Conservation (phyloP, 2,329 filamentous ascomycete genomes). For the Nemania sp. region DNA sequence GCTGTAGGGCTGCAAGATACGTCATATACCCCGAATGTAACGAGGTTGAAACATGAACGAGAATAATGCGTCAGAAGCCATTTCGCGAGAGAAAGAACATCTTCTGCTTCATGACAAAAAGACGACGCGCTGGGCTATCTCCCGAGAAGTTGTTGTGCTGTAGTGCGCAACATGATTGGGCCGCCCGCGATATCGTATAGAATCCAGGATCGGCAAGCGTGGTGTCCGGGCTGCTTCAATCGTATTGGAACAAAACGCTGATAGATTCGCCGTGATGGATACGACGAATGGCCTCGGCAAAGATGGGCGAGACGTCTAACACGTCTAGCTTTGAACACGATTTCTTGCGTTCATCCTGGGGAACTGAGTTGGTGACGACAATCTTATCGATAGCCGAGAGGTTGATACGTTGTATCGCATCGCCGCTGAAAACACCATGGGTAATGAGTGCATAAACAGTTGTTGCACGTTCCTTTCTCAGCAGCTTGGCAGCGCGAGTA, state of each 20-base stretch:
- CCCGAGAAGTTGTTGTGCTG: conserved; percentile 9
- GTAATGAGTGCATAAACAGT: conserved; percentile 93
- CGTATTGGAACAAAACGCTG: conserved; percentile 91
- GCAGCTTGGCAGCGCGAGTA: conserved; percentile 92
- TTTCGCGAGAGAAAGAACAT: conserved; percentile 18
- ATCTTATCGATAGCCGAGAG: conserved; percentile 93
- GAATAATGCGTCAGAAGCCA: conserved; percentile 19
- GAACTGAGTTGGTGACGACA: conserved; percentile 94
- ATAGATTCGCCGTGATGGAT: conserved; percentile 99
- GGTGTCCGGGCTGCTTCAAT: conserved; percentile 58
- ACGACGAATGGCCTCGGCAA: conserved; percentile 93
- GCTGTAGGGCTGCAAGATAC: conserved; percentile 19
- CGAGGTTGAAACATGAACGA: conserved; percentile 28
- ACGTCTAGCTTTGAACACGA: conserved; percentile 91
- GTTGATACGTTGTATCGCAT: conserved; percentile 94
- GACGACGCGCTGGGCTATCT: conserved; percentile 7
- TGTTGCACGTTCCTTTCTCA: conserved; percentile 95
- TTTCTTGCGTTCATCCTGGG: conserved; percentile 82
- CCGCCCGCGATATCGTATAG: conserved; percentile 1
- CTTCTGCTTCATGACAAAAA: conserved; percentile 19
- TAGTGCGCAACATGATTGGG: conserved; percentile 8
- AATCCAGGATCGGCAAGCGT: background rate
- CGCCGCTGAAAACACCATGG: conserved; percentile 93
- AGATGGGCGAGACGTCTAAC: conserved; percentile 89
- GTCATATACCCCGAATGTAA: conserved; percentile 24